Conservation (phyloP, 1,284 basidiomycete species). For the Leccinum colubrinum region DNA sequence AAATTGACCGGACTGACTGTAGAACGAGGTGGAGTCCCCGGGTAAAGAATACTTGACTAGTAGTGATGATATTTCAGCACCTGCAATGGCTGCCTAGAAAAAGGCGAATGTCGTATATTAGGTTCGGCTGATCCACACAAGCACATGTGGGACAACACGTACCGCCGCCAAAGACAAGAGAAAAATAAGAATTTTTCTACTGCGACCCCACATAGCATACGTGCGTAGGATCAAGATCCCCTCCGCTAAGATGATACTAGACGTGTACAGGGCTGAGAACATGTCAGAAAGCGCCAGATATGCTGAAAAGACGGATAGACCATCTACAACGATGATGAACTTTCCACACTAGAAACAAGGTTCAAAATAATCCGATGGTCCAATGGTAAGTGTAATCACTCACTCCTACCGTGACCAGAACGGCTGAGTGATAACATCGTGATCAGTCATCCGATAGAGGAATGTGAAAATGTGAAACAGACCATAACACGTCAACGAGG, state of each 20-base stretch:
- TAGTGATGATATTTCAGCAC: constrained; percentile 11
- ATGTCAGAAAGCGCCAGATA: too few species aligned
- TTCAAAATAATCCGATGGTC: background rate
- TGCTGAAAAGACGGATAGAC: too few species aligned
- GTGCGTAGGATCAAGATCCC: too few species aligned
- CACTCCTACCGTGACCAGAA: constrained; percentile 4
- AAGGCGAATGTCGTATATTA: too few species aligned
- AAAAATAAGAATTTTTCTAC: constrained; percentile 16
- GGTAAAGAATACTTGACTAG: constrained; percentile 15
- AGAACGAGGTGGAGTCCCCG: constrained; percentile 19
- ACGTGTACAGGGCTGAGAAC: too few species aligned
- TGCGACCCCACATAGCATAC: constrained; percentile 20
- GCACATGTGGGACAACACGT: constrained; percentile 1
- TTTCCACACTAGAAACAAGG: background rate
- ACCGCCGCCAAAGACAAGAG: constrained; percentile 23
- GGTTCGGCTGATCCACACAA: background rate
- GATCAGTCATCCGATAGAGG: background rate
- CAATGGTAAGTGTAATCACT: background rate
- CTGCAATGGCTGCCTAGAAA: constrained; percentile 17
- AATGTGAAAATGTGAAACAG: constrained; percentile 18
- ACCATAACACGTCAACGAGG: background rate
- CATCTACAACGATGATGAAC: too few species aligned
- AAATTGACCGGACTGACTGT: constrained; percentile 15
- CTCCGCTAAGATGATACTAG: too few species aligned
- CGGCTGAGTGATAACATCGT: constrained; percentile 4